A percentile compares a stretch with the other conserved stretches of the same genome.
Conservation (phyloP, 129 eudicot genomes). For the Helichrysum umbraculigerum region DNA sequence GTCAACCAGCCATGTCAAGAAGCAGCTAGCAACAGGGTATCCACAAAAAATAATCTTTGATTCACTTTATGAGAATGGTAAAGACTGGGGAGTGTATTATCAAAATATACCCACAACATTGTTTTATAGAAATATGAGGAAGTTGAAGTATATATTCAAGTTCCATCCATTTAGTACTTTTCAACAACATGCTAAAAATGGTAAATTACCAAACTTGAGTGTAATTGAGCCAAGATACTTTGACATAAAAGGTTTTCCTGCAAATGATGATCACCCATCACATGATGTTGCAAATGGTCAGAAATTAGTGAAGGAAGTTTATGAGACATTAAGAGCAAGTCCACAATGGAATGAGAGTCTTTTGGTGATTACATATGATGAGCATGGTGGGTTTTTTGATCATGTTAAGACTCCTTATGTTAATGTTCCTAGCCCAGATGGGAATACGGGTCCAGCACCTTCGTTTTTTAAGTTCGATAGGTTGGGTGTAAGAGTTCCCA, state of each 20-base stretch:
- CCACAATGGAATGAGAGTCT: constrained; percentile 96
- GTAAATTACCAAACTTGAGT: constrained; percentile 69
- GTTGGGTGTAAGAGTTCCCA: constrained; percentile 92
- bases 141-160: constrained; percentile 77
- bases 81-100: constrained; percentile 73
- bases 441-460: constrained; percentile 93
- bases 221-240: constrained; percentile 95
- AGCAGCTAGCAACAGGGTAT: constrained; percentile 78
- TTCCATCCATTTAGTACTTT: constrained; percentile 70
- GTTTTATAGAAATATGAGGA: constrained; percentile 88
- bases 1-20: constrained; percentile 79
- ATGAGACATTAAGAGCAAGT: constrained; percentile 80
- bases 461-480: constrained; percentile 87
- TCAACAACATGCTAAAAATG: constrained; percentile 75
- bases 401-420: constrained; percentile 91
- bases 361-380: constrained; percentile 89
- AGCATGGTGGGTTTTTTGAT: constrained; percentile 97
- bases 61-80: constrained; percentile 63
- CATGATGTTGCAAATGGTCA: constrained; percentile 99
- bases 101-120: constrained; percentile 87
- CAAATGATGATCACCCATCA: constrained; percentile 97
- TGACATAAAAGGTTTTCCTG: constrained; percentile 65
- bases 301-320: constrained; percentile 85
- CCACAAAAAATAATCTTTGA: constrained; percentile 92
- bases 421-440: constrained; percentile 92